Percentiles rank a stretch among this genome's conserved stretches.
phyloP scores from a whole-genome alignment of 768 basidiomycete genomes.

The Boletus sensibilis region DNA sequence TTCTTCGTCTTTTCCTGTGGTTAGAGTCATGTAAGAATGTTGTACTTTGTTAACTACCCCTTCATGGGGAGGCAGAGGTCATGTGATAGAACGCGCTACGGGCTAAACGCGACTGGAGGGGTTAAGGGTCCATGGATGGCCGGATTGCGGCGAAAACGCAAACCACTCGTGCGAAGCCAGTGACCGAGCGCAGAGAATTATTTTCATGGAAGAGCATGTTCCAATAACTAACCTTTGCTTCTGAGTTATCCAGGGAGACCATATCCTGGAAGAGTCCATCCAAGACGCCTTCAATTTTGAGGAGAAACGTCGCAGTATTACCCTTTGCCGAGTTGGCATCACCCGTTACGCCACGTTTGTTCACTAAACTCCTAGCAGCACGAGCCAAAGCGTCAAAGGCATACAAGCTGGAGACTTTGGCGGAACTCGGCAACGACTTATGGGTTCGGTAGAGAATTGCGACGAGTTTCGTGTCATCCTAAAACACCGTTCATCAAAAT shows the following conservation, averaged over 20 bases:
- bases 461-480: slow-evolving; percentile 87
- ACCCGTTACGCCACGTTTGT: slow-evolving; percentile 60
- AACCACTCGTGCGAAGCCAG: slow-evolving; percentile 12
- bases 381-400: slow-evolving; percentile 91
- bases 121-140: background rate
- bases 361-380: slow-evolving; percentile 67
- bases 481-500: slow-evolving; percentile 1
- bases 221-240: slow-evolving; percentile 78
- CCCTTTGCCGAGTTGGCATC: slow-evolving; percentile 57
- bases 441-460: slow-evolving; percentile 88
- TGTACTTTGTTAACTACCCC: slow-evolving; percentile 43
- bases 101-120: slow-evolving; percentile 9
- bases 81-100: slow-evolving; percentile 32
- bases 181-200: background rate
- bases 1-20: slow-evolving; percentile 95
- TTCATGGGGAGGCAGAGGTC: slow-evolving; percentile 19
- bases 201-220: slow-evolving; percentile 8
- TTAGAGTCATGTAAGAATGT: slow-evolving; percentile 35
- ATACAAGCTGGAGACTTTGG: slow-evolving; percentile 88
- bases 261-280: slow-evolving; percentile 90
- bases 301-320: slow-evolving; percentile 79
- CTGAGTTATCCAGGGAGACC: slow-evolving; percentile 58
- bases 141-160: slow-evolving; percentile 5
- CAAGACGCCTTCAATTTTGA: slow-evolving; percentile 87
- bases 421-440: slow-evolving; percentile 63